Evolutionary conservation across 768 basidiomycete species (phyloP).

Genomic region (Russula sp.): DNA sequence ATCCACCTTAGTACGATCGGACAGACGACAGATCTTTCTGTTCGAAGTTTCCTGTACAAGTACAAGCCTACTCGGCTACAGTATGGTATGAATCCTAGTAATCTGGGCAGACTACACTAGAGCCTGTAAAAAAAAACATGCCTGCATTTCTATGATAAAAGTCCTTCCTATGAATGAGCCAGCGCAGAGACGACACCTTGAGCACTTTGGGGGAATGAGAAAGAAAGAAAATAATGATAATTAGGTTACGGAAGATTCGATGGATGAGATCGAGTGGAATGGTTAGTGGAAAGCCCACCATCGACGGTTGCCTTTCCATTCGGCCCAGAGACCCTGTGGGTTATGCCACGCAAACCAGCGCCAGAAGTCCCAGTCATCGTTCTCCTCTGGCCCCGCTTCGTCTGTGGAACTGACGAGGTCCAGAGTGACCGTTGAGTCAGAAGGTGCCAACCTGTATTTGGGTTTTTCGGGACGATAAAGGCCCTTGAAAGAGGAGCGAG

Average conservation of each 20-base stretch:
- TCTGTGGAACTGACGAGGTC: conserved; percentile 19
- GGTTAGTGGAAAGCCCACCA: conserved; percentile 16
- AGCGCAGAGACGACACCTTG: neutral
- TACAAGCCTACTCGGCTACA: conserved; percentile 6
- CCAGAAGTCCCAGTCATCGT: conserved; percentile 16
- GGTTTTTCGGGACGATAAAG: conserved; percentile 21
- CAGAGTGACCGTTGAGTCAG: neutral
- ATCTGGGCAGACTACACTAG: neutral
- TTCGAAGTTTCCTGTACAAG: conserved; percentile 12
- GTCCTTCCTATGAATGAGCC: neutral
- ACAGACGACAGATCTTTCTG: conserved; percentile 9
- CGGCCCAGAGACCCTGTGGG: conserved; percentile 19
- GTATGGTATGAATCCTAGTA: neutral
- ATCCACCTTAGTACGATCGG: conserved; percentile 8
- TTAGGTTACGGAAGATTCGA: neutral
- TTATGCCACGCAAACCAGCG: conserved; percentile 22
- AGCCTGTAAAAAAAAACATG: neutral
- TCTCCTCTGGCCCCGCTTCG: neutral
- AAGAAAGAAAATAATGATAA: conserved; percentile 14
- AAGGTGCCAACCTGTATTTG: conserved; percentile 12
- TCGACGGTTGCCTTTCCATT: conserved; percentile 15
- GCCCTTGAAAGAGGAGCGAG: conserved; percentile 5
- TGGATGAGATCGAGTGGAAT: neutral
- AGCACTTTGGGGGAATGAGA: neutral
- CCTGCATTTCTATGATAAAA: neutral